Percentiles rank a stretch among this genome's conserved stretches.
Evolutionary conservation across 306 rosid genomes (phyloP).

Genomic region (Heteromeles arbutifolia): DNA sequence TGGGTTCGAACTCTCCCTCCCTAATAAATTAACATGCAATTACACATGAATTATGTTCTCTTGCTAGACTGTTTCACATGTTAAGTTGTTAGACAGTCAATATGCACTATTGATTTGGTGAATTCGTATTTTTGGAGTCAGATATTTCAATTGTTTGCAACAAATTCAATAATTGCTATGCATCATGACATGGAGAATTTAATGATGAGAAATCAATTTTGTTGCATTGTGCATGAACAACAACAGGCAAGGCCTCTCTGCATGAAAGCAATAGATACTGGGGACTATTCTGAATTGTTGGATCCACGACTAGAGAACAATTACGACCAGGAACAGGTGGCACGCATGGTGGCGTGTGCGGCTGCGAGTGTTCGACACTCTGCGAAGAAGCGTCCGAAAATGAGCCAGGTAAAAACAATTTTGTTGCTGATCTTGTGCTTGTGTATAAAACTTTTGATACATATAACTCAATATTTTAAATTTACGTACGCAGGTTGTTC

Average conservation of each 20-base stretch:
- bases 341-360: slow-evolving; percentile 79
- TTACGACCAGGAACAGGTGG: slow-evolving; percentile 40
- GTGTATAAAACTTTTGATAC: background rate
- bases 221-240: slow-evolving; percentile 1
- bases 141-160: background rate
- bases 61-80: background rate
- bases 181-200: too few species aligned
- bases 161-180: background rate
- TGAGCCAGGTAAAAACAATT: slow-evolving; percentile 62
- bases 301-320: slow-evolving; percentile 57
- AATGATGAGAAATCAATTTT: background rate
- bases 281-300: slow-evolving; percentile 36
- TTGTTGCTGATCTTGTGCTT: background rate
- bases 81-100: background rate
- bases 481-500: slow-evolving; percentile 43
- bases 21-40: background rate
- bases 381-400: slow-evolving; percentile 60
- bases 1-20: slow-evolving; percentile 44
- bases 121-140: background rate
- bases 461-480: background rate
- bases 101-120: background rate
- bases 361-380: slow-evolving; percentile 61
- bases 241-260: slow-evolving; percentile 74
- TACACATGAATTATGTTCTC: background rate
- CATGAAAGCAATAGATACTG: slow-evolving; percentile 34